Conservation (phyloP, 352 stramenopile species). For the Phytopythium chamaehyphon region DNA sequence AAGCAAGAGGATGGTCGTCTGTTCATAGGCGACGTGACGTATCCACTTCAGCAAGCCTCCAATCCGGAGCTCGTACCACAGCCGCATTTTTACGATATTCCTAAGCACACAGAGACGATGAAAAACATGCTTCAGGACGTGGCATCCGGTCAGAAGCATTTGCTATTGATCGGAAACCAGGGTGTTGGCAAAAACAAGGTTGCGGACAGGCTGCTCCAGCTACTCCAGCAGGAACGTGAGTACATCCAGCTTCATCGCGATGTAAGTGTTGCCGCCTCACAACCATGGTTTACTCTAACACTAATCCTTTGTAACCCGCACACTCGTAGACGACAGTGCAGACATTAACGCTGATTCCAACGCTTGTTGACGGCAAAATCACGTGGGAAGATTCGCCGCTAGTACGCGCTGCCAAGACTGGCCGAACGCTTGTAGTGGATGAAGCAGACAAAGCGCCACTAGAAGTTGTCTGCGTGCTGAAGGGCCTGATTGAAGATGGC, state of each 20-base stretch:
- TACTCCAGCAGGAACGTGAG: constrained; percentile 91
- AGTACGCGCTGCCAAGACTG: constrained; percentile 90
- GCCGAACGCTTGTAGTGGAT: constrained; percentile 92
- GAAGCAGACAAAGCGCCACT: constrained; percentile 96
- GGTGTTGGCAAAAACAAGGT: constrained; percentile 95
- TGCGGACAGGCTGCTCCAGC: constrained; percentile 87
- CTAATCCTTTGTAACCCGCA: neutral
- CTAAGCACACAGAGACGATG: constrained; percentile 84
- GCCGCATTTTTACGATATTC: constrained; percentile 89
- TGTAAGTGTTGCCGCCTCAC: constrained; percentile 26
- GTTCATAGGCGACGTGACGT: constrained; percentile 61
- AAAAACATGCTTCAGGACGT: constrained; percentile 85
- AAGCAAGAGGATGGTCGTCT: constrained; percentile 33
- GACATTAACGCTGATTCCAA: constrained; percentile 89
- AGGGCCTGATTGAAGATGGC: constrained; percentile 95
- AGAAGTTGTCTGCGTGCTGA: constrained; percentile 95
- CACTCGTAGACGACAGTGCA: constrained; percentile 87
- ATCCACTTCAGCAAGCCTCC: constrained; percentile 40
- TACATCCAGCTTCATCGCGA: constrained; percentile 97
- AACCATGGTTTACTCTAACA: neutral
- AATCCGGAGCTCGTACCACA: constrained; percentile 85
- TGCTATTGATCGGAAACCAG: constrained; percentile 95
- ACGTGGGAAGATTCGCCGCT: constrained; percentile 93
- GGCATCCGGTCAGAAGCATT: constrained; percentile 81
- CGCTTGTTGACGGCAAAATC: constrained; percentile 86